Conservation (phyloP, 768 basidiomycete genomes). For the Candolleomyces aberdarensis region DNA sequence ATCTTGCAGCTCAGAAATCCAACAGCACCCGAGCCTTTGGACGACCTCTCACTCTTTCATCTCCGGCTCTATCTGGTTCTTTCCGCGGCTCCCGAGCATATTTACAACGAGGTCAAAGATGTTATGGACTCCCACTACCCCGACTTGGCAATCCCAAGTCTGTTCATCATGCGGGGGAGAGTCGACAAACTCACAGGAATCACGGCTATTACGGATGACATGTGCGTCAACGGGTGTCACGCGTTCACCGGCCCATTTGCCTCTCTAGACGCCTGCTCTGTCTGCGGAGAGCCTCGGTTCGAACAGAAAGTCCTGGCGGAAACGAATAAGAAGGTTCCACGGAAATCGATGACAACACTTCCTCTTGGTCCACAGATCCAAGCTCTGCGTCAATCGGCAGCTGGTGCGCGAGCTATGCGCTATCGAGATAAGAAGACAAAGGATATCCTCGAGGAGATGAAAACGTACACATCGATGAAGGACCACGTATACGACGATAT, state of each 20-base stretch:
- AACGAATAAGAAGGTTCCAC: slow-evolving; percentile 12
- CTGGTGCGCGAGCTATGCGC: slow-evolving; percentile 22
- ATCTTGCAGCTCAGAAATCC: slow-evolving; percentile 25
- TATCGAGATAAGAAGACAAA: slow-evolving; percentile 21
- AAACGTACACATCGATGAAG: not conserved
- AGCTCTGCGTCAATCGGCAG: slow-evolving; percentile 20
- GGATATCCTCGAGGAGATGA: slow-evolving; percentile 17
- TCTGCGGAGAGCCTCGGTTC: slow-evolving; percentile 24
- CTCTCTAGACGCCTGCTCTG: slow-evolving; percentile 17
- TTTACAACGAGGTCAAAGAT: not conserved
- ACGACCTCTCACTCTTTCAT: slow-evolving; percentile 8
- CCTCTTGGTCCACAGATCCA: slow-evolving; percentile 42
- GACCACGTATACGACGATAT: slow-evolving; percentile 25
- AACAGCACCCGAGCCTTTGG: not conserved
- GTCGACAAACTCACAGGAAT: slow-evolving; percentile 32
- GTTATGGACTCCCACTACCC: not conserved
- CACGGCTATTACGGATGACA: slow-evolving; percentile 30
- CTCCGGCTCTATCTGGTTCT: slow-evolving; percentile 7
- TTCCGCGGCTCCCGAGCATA: slow-evolving; percentile 2
- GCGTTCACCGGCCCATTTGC: slow-evolving; percentile 26
- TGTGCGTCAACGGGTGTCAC: slow-evolving; percentile 38
- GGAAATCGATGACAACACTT: slow-evolving; percentile 33
- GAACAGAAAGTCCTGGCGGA: slow-evolving; percentile 1
- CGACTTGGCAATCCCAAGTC: slow-evolving; percentile 19
- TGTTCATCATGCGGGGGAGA: slow-evolving; percentile 21